phyloP scores from a whole-genome alignment of 2,329 filamentous ascomycete genomes.

The Sclerotiophoma versabilis region DNA sequence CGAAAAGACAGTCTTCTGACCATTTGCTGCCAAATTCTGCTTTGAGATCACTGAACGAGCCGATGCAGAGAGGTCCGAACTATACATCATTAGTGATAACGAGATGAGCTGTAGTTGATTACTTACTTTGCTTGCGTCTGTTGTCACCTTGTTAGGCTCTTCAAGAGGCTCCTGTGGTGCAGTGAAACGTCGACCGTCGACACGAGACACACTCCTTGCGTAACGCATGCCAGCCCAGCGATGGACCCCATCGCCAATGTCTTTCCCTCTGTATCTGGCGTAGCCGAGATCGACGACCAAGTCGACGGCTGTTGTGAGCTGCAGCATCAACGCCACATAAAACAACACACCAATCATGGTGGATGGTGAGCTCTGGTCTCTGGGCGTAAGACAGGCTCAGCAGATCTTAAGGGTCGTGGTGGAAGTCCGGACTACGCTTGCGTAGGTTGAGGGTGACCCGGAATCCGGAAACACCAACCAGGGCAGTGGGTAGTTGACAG shows the following conservation, averaged over 20 bases:
- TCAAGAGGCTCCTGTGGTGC: constrained; percentile 68
- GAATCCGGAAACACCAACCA: constrained; percentile 1
- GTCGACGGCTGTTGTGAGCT: constrained; percentile 44
- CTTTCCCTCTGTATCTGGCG: constrained; percentile 67
- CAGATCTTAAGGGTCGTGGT: background rate
- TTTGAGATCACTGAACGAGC: constrained; percentile 30
- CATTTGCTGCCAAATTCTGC: constrained; percentile 36
- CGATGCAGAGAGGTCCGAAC: constrained; percentile 47
- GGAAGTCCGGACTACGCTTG: background rate
- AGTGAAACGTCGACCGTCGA: constrained; percentile 62
- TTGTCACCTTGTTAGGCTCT: constrained; percentile 59
- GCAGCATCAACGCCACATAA: constrained; percentile 31
- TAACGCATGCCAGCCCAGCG: constrained; percentile 80
- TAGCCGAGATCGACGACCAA: constrained; percentile 69
- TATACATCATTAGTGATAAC: constrained; percentile 1
- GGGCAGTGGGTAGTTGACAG: background rate
- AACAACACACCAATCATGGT: constrained; percentile 35
- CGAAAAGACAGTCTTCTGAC: constrained; percentile 52
- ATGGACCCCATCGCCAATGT: constrained; percentile 64
- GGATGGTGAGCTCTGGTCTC: background rate
- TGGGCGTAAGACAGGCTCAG: background rate
- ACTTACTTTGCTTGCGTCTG: constrained; percentile 26
- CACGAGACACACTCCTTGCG: constrained; percentile 55
- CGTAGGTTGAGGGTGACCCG: background rate
- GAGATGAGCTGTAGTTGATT: background rate